These are phyloP conservation scores for Trametes cubensis DNA, from an alignment of 768 basidiomycete species.

Conservation along the genomic window DNA sequence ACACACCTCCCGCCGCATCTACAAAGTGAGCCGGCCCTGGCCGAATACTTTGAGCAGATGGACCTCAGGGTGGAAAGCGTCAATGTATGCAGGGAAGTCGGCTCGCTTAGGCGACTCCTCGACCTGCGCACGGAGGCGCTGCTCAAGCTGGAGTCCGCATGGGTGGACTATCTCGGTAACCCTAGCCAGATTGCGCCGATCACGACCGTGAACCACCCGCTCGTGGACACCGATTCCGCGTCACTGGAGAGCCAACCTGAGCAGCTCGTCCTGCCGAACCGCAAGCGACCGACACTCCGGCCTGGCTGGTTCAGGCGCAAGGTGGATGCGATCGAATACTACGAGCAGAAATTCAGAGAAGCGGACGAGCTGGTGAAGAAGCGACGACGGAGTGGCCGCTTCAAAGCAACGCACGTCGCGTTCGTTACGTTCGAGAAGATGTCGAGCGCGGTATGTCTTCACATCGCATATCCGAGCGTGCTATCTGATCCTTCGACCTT, in stretches of 20 bases:
- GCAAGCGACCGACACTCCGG: slow-evolving; percentile 73
- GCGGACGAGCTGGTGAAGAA: slow-evolving; percentile 84
- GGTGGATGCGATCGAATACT: slow-evolving; percentile 89
- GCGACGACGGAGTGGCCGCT: slow-evolving; percentile 70
- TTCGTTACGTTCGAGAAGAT: slow-evolving; percentile 98
- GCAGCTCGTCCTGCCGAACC: slow-evolving; percentile 73
- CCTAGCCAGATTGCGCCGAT: slow-evolving; percentile 68
- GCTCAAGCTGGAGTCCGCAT: slow-evolving; percentile 76
- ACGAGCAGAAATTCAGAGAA: slow-evolving; percentile 76
- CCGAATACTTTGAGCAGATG: slow-evolving; percentile 94
- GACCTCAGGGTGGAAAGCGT: slow-evolving; percentile 89
- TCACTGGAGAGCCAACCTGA: slow-evolving; percentile 54
- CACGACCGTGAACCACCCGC: slow-evolving; percentile 34
- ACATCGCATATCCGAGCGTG: neutral
- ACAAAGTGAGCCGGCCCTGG: slow-evolving; percentile 80
- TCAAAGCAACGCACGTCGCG: slow-evolving; percentile 80
- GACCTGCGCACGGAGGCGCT: slow-evolving; percentile 83
- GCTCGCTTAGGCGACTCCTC: slow-evolving; percentile 67
- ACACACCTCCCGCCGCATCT: slow-evolving; percentile 84
- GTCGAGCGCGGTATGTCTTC: slow-evolving; percentile 82
- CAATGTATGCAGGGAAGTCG: slow-evolving; percentile 83
- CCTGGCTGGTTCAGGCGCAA: slow-evolving; percentile 73
- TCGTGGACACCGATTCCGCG: slow-evolving; percentile 54
- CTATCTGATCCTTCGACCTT: neutral
- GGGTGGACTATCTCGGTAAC: slow-evolving; percentile 93